Evolutionary conservation across 2,329 filamentous ascomycete genomes (phyloP), one percentile per base, ranked within the genome.

Genomic region (Aureobasidium leucospermi): DNA sequence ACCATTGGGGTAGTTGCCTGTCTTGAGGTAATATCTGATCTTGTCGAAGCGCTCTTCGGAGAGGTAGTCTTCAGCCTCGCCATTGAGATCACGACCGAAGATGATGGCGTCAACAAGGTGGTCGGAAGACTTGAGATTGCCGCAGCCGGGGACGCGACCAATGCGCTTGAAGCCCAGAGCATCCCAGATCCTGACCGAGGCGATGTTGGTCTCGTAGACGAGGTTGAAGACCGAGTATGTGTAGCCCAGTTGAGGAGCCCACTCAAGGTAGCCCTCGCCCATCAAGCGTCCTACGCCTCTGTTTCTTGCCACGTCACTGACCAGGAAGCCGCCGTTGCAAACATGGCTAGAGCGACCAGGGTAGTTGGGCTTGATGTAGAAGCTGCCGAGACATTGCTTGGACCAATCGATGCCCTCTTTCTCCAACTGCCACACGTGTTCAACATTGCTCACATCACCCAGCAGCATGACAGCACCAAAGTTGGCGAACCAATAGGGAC

Each of bases 11-110:
- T 99, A 97, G 73, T 92, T 90, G 70, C 87, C 88, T 73, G 92
- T 90, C 76, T 96, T 95, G 70, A 97, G 85, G 75, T 97, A 97
- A 79, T 89, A 97, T 70, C 92, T 88, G 72, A 97, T 97, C 80
- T 96, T 96, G 79, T 96, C 93, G 79, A 97, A 97, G 67, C 94
- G 89, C 77, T 96, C 92, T 79, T 96, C 92, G 73, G 88, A 92
- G 68, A 93, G 87, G 71, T 89, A 86, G 72, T 94, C 89, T 71
- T 94, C 90, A 67, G 82, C 83, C 67, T 90, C 87, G 39, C 75
- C 75, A 58, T 76, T 77, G 2, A 81, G 70, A 62, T 85, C 82
- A 28, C 83, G 76, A 6, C 91, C 91, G 74, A 78, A 80, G 60
- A 80, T 79, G 67, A 80, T 79, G 23, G 78, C 78, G 62, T 80